These are phyloP conservation scores for Fonsecaea pugnacius DNA, from an alignment of 2,329 filamentous ascomycete genomes.

Conservation along the genomic window DNA sequence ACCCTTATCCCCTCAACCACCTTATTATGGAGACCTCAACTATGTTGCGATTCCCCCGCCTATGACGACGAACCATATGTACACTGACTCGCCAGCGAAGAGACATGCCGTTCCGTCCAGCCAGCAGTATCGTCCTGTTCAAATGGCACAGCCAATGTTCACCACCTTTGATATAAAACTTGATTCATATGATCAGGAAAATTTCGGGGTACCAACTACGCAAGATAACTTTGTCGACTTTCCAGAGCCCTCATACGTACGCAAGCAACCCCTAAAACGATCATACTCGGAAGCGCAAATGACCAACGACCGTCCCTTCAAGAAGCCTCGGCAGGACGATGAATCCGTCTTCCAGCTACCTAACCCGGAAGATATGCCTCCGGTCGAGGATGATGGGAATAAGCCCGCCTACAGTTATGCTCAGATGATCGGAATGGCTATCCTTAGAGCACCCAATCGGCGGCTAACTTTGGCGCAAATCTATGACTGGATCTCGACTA, in stretches of 20 bases:
- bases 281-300: conserved; percentile 73
- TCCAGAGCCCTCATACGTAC: conserved; percentile 51
- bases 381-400: conserved; percentile 78
- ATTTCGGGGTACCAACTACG: conserved; percentile 48
- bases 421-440: conserved; percentile 94
- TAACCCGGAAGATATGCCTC: conserved; percentile 76
- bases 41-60: conserved; percentile 64
- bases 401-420: conserved; percentile 95
- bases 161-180: conserved; percentile 53
- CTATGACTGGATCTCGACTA: conserved; percentile 99
- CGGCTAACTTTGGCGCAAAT: conserved; percentile 91
- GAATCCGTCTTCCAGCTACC: conserved; percentile 60
- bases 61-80: conserved; percentile 45
- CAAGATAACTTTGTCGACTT: conserved; percentile 54
- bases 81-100: conserved; percentile 56
- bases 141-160: conserved; percentile 52
- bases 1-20: conserved; percentile 63
- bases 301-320: conserved; percentile 70
- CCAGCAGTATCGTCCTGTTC: conserved; percentile 45
- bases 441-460: conserved; percentile 80
- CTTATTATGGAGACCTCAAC: conserved; percentile 64
- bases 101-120: conserved; percentile 44
- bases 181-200: conserved; percentile 54
- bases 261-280: conserved; percentile 59
- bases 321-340: conserved; percentile 69